Percentiles rank a stretch among this genome's conserved stretches.
These are phyloP conservation scores for Metschnikowia gruessii DNA, from an alignment of 805 yeast species.

Conservation along the genomic window DNA sequence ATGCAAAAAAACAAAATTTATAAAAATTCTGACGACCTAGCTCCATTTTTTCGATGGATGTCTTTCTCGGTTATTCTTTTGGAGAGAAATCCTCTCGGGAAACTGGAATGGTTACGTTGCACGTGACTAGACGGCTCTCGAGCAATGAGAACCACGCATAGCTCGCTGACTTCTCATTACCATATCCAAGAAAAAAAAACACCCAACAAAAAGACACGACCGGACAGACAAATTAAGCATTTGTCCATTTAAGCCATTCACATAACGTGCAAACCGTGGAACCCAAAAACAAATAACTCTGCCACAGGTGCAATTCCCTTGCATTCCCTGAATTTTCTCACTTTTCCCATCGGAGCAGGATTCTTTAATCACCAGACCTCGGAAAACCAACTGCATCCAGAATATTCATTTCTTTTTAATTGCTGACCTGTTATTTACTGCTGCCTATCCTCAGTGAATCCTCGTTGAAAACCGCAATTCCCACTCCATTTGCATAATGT, in stretches of 20 bases:
- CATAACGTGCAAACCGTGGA: neutral
- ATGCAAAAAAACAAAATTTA: too few relatives aligned
- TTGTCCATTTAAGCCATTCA: neutral
- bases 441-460: too few relatives aligned
- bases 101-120: neutral
- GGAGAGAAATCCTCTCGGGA: neutral
- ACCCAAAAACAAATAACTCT: neutral
- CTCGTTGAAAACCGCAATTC: neutral
- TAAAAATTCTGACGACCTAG: too few relatives aligned
- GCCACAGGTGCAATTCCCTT: neutral
- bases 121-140: slow-evolving; percentile 7
- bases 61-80: neutral
- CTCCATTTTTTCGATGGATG: too few relatives aligned
- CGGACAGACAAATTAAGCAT: neutral
- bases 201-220: neutral
- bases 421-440: too few relatives aligned
- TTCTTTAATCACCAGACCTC: neutral
- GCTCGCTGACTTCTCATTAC: slow-evolving; percentile 4
- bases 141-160: slow-evolving; percentile 4
- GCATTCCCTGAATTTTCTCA: neutral
- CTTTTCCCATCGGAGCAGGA: neutral
- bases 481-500: neutral
- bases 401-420: neutral
- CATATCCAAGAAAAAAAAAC: neutral
- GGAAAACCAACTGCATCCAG: slow-evolving; percentile 3